Evolutionary conservation across 2,329 filamentous ascomycete species (phyloP).

Genomic region (Venturia aucupariae): DNA sequence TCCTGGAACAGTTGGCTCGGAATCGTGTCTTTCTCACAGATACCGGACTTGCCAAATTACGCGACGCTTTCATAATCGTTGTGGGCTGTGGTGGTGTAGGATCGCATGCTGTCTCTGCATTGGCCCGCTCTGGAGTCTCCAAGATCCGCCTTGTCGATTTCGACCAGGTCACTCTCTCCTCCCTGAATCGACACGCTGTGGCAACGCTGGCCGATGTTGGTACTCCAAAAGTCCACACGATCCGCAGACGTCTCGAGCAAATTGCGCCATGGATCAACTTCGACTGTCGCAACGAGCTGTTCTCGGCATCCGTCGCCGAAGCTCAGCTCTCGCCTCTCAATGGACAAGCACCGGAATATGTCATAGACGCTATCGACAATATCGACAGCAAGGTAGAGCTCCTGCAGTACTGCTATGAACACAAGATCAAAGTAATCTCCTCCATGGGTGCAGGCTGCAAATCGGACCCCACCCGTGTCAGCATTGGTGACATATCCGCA

Average conservation of each 20-base stretch:
- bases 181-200: conserved; percentile 89
- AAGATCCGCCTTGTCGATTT: conserved; percentile 87
- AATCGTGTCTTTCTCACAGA: conserved; percentile 86
- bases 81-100: conserved; percentile 93
- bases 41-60: conserved; percentile 69
- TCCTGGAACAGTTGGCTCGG: conserved; percentile 86
- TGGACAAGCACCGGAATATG: conserved; percentile 64
- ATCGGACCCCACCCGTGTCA: conserved; percentile 72
- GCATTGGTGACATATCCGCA: conserved; percentile 81
- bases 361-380: conserved; percentile 98
- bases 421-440: conserved; percentile 74
- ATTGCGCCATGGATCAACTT: conserved; percentile 88
- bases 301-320: conserved; percentile 49
- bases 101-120: conserved; percentile 77
- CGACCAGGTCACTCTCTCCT: conserved; percentile 92
- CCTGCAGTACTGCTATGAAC: conserved; percentile 74
- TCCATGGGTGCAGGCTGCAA: conserved; percentile 97
- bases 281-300: conserved; percentile 78
- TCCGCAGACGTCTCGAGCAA: conserved; percentile 70
- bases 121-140: conserved; percentile 83
- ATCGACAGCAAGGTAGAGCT: conserved; percentile 93
- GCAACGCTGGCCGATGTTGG: conserved; percentile 92
- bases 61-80: conserved; percentile 73
- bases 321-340: conserved; percentile 59
- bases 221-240: conserved; percentile 79